phyloP scores from a whole-genome alignment of 129 eudicot species.

The Sambucus nigra region DNA sequence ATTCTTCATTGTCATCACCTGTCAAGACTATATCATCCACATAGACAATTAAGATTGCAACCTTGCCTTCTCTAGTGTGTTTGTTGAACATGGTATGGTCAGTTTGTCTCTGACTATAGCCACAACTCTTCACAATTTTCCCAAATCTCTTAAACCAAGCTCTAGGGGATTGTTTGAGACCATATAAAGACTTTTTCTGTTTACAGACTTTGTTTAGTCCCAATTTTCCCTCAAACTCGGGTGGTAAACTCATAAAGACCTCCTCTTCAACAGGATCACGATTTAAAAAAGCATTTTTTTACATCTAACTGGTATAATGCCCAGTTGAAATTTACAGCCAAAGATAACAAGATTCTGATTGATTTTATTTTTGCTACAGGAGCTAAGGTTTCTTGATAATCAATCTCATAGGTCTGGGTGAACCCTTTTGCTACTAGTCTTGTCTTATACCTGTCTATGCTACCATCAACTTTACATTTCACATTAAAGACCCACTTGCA shows the following conservation, averaged over 20 bases:
- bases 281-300: background rate
- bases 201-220: background rate
- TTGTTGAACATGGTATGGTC: too few relatives aligned
- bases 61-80: too few relatives aligned
- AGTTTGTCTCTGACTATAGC: too few relatives aligned
- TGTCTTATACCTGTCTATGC: background rate
- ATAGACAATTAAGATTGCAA: too few relatives aligned
- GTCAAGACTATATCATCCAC: too few relatives aligned
- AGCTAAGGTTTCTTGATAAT: constrained; percentile 2
- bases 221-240: background rate
- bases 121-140: too few relatives aligned
- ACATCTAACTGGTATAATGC: constrained; percentile 2
- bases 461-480: background rate
- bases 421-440: background rate
- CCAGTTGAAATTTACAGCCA: background rate
- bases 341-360: background rate
- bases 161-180: too few relatives aligned
- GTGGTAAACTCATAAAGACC: background rate
- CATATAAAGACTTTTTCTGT: too few relatives aligned
- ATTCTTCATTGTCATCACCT: too few relatives aligned
- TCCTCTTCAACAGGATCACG: background rate
- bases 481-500: background rate
- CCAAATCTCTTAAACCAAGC: too few relatives aligned
- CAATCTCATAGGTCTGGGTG: background rate
- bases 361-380: constrained; percentile 1